A percentile compares a stretch with the other conserved stretches of the same genome.
These are phyloP conservation scores for Saturnispora quitensis DNA, from an alignment of 805 yeast genomes.

Conservation along the genomic window DNA sequence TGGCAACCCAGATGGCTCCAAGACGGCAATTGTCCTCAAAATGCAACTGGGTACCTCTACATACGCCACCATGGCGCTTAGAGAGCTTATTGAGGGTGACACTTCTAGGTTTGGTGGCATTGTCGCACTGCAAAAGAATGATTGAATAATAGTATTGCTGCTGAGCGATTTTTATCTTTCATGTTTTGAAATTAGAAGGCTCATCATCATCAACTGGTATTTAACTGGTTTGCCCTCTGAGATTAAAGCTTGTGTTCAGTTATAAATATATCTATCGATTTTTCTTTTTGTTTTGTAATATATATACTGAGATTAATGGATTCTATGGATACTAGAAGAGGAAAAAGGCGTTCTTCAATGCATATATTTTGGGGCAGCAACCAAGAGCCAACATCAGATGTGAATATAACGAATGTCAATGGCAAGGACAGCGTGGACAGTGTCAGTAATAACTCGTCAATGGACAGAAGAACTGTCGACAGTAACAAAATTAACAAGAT, in stretches of 20 bases:
- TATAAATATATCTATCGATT: not conserved
- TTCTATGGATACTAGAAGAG: not conserved
- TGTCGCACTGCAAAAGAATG: constrained; percentile 13
- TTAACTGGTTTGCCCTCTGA: not conserved
- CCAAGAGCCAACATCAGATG: not conserved
- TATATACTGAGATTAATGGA: constrained; percentile 1
- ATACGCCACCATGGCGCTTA: constrained; percentile 95
- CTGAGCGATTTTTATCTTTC: not conserved
- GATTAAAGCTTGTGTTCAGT: not conserved
- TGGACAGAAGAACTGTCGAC: not conserved
- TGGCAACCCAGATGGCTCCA: constrained; percentile 33
- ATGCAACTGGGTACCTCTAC: constrained; percentile 78
- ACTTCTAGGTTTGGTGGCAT: constrained; percentile 32
- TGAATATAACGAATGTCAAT: not conserved
- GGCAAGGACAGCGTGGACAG: not conserved
- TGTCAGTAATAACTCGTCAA: not conserved
- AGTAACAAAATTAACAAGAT: not conserved
- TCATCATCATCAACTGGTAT: not conserved
- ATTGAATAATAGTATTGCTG: not conserved
- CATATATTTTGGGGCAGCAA: constrained; percentile 8
- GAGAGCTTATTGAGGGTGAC: constrained; percentile 80
- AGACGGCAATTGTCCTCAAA: constrained; percentile 63
- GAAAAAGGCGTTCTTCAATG: not conserved
- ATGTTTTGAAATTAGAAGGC: not conserved
- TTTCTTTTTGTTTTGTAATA: not conserved